A percentile compares a stretch with the other conserved stretches of the same genome.
Evolutionary conservation across 2,329 filamentous ascomycete genomes (phyloP).

Genomic region (Geosmithia putterillii): DNA sequence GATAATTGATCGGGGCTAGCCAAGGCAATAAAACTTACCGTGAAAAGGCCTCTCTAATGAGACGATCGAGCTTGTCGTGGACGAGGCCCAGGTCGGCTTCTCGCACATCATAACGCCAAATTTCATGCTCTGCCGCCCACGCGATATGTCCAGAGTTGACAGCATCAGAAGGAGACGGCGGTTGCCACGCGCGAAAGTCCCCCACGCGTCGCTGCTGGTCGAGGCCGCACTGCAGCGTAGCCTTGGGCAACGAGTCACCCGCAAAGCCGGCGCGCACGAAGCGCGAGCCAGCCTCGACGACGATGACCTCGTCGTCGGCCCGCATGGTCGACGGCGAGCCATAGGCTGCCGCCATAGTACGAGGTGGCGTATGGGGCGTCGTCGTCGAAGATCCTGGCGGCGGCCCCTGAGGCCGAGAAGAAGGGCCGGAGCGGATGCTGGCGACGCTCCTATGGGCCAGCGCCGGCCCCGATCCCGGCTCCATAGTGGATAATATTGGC

Average conservation of each 20-base stretch:
- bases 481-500: conserved; percentile 24
- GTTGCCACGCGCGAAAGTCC: conserved; percentile 63
- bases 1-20: too few species aligned
- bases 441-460: conserved; percentile 47
- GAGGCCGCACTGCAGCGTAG: conserved; percentile 56
- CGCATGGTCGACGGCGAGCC: conserved; percentile 49
- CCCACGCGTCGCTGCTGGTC: conserved; percentile 67
- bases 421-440: conserved; percentile 36
- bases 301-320: conserved; percentile 71
- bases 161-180: background rate
- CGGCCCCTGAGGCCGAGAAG: conserved; percentile 6
- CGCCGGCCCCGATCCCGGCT: conserved; percentile 26
- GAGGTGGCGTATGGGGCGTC: conserved; percentile 50
- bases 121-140: conserved; percentile 56
- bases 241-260: conserved; percentile 68
- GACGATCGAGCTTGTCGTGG: conserved; percentile 75
- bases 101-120: conserved; percentile 69
- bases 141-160: conserved; percentile 7
- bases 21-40: conserved; percentile 55
- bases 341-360: conserved; percentile 40
- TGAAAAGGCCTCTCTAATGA: conserved; percentile 68
- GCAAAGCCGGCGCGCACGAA: conserved; percentile 76
- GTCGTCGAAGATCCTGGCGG: conserved; percentile 16
- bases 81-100: conserved; percentile 66
- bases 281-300: conserved; percentile 74